Evolutionary conservation across 1,284 basidiomycete species (phyloP), one percentile per base, ranked within the genome.

Genomic region (Trichosporon sp.): DNA sequence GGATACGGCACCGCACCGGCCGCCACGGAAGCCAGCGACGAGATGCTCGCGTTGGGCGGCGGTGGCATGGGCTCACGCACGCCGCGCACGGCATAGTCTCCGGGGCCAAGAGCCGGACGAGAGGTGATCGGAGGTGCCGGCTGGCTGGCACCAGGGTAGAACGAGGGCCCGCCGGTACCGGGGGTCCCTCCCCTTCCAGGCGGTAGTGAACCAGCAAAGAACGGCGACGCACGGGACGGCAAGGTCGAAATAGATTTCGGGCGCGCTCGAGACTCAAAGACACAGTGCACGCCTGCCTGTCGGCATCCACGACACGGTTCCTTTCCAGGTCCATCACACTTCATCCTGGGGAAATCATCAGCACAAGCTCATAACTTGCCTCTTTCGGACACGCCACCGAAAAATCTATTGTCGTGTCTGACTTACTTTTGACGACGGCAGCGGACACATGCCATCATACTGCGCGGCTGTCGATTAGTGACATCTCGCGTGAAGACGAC

Each of bases 371-470:
- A 26, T 26, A 1, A 26, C 26, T 61, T 63, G n/a, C 38, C 26
- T 21, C 14, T 67, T 65, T 65, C 19, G 40, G 26, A 46, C 64
- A 43, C 2, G 19, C 35, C 37, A 4, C 6, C 63, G 31, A 32
- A 64, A 64, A 19, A 40, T 66, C 40, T n/a, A 37, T 19, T 48
- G 65, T 51, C 65, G 11, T 35, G 65, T 37, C 48, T 46, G 21
- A 75, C 78, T 70, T 70, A 81, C 79, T 80, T 81, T 71, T 80
- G 79, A 65, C 77, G 73, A 26, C 80, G 75, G 71, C 80, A 80
- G 40, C 77, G 71, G 66, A 78, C 78, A 76, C 82, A 83, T 6
- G 82, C 82, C 81, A 82, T 82, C 81, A 83, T 83, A 65, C 79
- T 81, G 38, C 82, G 74, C n/a, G 82, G 82, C 21, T 80, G 79